These are phyloP conservation scores for Paraphaeosphaeria sporulosa DNA, from an alignment of 2,329 filamentous ascomycete genomes.

Conservation along the genomic window DNA sequence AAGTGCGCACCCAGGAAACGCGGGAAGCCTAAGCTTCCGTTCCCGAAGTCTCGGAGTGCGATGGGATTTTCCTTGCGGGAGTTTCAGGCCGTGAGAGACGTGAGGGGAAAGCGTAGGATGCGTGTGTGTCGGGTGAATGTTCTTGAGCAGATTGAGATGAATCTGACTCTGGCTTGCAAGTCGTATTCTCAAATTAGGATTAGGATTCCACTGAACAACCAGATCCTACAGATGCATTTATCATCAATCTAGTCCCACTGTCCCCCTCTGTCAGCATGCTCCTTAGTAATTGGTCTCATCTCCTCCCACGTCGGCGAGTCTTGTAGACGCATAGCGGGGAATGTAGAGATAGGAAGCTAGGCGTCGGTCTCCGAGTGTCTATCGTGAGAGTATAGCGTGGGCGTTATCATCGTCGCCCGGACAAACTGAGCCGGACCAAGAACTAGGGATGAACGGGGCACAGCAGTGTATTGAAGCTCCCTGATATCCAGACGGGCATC, in stretches of 20 bases:
- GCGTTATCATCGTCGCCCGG: neutral
- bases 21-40: neutral
- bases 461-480: no score
- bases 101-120: neutral
- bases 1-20: neutral
- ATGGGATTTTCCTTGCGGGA: neutral
- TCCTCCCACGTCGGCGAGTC: neutral
- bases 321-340: neutral
- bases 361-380: neutral
- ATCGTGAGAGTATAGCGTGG: neutral
- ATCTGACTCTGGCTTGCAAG: neutral
- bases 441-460: no score
- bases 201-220: no score
- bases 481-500: no score
- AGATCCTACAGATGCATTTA: no score
- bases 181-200: neutral
- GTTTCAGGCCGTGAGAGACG: neutral
- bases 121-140: no score
- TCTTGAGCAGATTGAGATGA: neutral
- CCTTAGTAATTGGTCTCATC: neutral
- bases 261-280: neutral
- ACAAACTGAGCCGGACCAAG: no score
- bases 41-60: slow-evolving; percentile 2
- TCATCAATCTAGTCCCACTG: neutral
- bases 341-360: neutral